A percentile compares a stretch with the other conserved stretches of the same genome.
These are phyloP conservation scores for Apiospora phragmitis DNA, from an alignment of 2,329 filamentous ascomycete species.

Conservation along the genomic window DNA sequence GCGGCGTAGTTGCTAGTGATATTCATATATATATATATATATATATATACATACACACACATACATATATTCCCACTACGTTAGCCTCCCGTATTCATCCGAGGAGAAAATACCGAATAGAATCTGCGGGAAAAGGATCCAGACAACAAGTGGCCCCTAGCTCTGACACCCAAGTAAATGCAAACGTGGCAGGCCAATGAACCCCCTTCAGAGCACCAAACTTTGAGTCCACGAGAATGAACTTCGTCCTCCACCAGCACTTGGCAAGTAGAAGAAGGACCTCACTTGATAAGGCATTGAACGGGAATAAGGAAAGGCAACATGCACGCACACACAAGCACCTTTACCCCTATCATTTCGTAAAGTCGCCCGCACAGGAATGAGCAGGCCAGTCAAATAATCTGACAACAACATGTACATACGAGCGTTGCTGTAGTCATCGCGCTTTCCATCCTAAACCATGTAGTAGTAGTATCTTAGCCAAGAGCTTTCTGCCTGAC, in stretches of 20 bases:
- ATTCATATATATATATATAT: background rate
- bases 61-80: background rate
- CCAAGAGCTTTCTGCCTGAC: background rate
- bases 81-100: background rate
- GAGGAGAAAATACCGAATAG: background rate
- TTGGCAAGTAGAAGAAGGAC: background rate
- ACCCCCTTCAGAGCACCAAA: background rate
- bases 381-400: background rate
- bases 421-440: background rate
- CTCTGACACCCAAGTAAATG: background rate
- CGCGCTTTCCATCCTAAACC: background rate
- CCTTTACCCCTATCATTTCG: background rate
- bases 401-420: background rate
- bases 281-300: background rate
- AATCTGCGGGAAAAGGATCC: background rate
- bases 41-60: background rate
- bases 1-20: background rate
- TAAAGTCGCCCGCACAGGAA: background rate
- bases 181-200: background rate
- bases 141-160: background rate
- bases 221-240: background rate
- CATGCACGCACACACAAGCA: background rate
- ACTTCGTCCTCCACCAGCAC: background rate
- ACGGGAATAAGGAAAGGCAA: background rate
- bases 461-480: background rate